Evolutionary conservation across 495 filamentous ascomycete genomes (phyloP).

Genomic region (Saxophila tyrrhenica): DNA sequence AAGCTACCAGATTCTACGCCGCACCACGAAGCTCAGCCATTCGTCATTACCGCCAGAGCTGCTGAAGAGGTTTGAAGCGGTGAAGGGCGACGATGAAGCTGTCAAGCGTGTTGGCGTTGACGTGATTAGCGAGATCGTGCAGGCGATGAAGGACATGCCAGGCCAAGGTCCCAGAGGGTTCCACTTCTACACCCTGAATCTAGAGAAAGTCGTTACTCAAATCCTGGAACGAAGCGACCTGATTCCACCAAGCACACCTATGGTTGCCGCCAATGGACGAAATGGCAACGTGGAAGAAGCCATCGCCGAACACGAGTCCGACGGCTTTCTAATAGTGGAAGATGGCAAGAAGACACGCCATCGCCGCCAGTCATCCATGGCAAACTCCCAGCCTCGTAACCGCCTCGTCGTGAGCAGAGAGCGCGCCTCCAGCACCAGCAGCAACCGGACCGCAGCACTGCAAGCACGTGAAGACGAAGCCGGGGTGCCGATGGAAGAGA

Average conservation of each 20-base stretch:
- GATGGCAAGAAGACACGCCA: slow-evolving; percentile 17
- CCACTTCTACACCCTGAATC: slow-evolving; percentile 94
- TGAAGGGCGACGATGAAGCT: slow-evolving; percentile 83
- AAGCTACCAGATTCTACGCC: slow-evolving; percentile 85
- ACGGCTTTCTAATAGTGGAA: slow-evolving; percentile 21
- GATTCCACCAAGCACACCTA: slow-evolving; percentile 41
- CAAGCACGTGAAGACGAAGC: slow-evolving; percentile 59
- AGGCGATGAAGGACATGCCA: slow-evolving; percentile 52
- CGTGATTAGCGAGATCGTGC: slow-evolving; percentile 59
- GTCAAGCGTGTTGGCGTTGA: slow-evolving; percentile 61
- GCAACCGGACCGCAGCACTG: slow-evolving; percentile 38
- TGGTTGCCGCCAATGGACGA: neutral
- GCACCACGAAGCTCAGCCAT: slow-evolving; percentile 92
- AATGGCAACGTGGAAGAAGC: slow-evolving; percentile 36
- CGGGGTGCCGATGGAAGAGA: slow-evolving; percentile 44
- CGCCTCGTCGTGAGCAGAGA: slow-evolving; percentile 70
- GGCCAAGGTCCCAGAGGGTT: slow-evolving; percentile 58
- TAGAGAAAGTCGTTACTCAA: slow-evolving; percentile 92
- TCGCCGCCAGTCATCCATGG: slow-evolving; percentile 31
- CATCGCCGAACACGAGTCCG: slow-evolving; percentile 37
- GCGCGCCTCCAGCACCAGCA: slow-evolving; percentile 40
- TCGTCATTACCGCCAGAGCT: slow-evolving; percentile 64
- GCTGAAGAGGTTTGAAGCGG: slow-evolving; percentile 58
- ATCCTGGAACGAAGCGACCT: slow-evolving; percentile 78
- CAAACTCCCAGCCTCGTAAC: slow-evolving; percentile 63